These are phyloP conservation scores for Botrytis aclada DNA, from an alignment of 2,329 filamentous ascomycete species.

Conservation along the genomic window DNA sequence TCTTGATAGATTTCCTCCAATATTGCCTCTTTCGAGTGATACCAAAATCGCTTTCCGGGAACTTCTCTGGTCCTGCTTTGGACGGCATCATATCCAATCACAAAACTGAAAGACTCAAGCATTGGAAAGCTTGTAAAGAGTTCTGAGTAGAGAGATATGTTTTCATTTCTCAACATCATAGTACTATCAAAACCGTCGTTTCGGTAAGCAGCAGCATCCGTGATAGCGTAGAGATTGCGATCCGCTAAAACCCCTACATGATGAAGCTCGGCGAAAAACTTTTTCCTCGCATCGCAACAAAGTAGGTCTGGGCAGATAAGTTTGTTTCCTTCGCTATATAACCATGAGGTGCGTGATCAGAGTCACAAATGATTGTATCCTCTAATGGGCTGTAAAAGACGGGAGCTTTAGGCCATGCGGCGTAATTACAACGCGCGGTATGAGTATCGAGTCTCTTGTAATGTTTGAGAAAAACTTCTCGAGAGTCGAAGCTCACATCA, in stretches of 20 bases:
- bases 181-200: too few relatives aligned
- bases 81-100: background rate
- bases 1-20: background rate
- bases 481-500: background rate
- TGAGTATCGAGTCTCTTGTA: background rate
- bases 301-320: background rate
- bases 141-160: background rate
- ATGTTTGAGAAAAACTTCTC: background rate
- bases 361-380: background rate
- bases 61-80: too few relatives aligned
- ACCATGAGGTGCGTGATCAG: background rate
- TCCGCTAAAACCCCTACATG: background rate
- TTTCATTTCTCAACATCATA: background rate
- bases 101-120: background rate
- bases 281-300: background rate
- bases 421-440: background rate
- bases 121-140: background rate
- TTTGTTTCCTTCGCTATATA: accelerated
- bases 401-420: background rate
- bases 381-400: background rate
- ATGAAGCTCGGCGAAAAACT: background rate
- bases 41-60: accelerated
- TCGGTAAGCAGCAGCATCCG: too few relatives aligned
- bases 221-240: background rate
- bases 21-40: background rate